Evolutionary conservation across 2,329 filamentous ascomycete species (phyloP).

Genomic region (Aspergillus neotritici): DNA sequence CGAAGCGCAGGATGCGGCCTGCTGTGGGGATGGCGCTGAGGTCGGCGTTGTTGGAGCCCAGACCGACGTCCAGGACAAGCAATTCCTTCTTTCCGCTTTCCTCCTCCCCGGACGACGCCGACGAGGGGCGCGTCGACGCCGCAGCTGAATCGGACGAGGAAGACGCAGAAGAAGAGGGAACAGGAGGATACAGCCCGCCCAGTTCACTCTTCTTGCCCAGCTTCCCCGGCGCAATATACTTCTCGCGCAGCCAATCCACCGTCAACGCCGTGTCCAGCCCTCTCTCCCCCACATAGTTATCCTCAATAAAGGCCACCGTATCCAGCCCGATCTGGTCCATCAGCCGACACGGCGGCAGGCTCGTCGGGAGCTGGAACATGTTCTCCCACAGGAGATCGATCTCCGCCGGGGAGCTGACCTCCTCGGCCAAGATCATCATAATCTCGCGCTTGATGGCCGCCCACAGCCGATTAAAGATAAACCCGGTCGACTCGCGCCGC

Average conservation of each 20-base stretch:
- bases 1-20: constrained; percentile 7
- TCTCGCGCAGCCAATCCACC: constrained; percentile 41
- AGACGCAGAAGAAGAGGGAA: not conserved
- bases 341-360: constrained; percentile 27
- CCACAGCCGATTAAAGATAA: constrained; percentile 54
- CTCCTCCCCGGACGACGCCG: constrained; percentile 5
- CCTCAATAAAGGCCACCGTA: constrained; percentile 50
- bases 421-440: constrained; percentile 46
- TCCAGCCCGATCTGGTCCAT: constrained; percentile 52
- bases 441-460: constrained; percentile 52
- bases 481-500: constrained; percentile 45
- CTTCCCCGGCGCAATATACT: constrained; percentile 45
- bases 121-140: not conserved
- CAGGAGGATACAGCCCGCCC: constrained; percentile 38
- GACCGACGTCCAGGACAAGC: constrained; percentile 21
- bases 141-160: too few species aligned
- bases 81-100: constrained; percentile 12
- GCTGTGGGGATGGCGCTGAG: constrained; percentile 9
- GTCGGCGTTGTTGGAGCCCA: constrained; percentile 17
- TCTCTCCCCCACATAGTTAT: constrained; percentile 49
- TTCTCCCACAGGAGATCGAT: constrained; percentile 42
- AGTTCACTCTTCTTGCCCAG: constrained; percentile 35
- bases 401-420: constrained; percentile 43
- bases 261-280: constrained; percentile 33
- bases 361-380: constrained; percentile 27